These are phyloP conservation scores for Phytophthora sp. DNA, from an alignment of 352 stramenopile species.

Conservation along the genomic window DNA sequence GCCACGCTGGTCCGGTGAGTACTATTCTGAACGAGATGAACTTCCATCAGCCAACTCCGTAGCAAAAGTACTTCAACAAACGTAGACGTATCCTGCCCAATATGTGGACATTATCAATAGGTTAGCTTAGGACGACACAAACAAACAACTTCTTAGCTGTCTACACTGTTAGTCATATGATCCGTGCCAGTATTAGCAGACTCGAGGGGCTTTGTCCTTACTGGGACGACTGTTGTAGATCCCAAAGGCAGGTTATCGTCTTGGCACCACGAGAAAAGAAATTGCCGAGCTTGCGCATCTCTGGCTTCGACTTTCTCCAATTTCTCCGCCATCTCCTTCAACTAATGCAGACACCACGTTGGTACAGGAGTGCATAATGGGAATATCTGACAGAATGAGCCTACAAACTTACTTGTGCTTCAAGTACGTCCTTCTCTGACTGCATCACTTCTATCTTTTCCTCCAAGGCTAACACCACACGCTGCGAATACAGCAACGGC, in stretches of 20 bases:
- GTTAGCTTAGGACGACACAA: conserved; percentile 25
- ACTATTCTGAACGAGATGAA: conserved; percentile 77
- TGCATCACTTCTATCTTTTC: conserved; percentile 45
- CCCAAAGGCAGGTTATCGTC: background rate
- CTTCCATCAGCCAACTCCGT: conserved; percentile 31
- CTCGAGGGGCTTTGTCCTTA: background rate
- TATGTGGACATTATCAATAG: conserved; percentile 31
- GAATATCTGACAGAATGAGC: background rate
- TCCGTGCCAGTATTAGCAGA: conserved; percentile 14
- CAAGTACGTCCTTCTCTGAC: conserved; percentile 48
- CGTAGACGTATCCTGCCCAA: background rate
- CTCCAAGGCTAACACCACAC: conserved; percentile 49
- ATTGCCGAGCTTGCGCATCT: conserved; percentile 48
- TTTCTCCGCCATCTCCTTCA: conserved; percentile 43
- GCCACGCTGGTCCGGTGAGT: conserved; percentile 68
- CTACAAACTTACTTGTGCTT: conserved; percentile 36
- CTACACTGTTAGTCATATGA: conserved; percentile 26
- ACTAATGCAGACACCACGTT: conserved; percentile 21
- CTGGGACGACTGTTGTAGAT: background rate
- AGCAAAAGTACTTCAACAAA: background rate
- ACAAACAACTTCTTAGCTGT: conserved; percentile 27
- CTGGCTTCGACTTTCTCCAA: conserved; percentile 43
- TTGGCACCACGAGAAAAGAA: conserved; percentile 56
- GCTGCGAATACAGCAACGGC: conserved; percentile 43
- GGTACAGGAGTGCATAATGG: conserved; percentile 5